A percentile compares a stretch with the other conserved stretches of the same genome.
These are phyloP conservation scores for Xylariaceae sp. DNA, from an alignment of 2,329 filamentous ascomycete genomes.

Conservation along the genomic window DNA sequence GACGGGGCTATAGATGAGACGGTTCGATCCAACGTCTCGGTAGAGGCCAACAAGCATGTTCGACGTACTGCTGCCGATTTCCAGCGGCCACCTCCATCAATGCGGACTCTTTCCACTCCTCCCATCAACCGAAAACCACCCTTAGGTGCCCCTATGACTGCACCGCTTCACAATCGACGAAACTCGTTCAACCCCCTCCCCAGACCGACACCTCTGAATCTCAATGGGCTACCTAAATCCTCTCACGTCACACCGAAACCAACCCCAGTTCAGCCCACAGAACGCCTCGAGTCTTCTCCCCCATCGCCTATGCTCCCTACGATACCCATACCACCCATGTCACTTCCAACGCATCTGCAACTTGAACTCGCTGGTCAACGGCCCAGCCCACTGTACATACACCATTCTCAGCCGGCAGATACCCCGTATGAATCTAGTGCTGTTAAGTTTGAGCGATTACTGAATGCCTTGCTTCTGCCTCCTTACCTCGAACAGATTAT, in stretches of 20 bases:
- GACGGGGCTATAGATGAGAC: conserved; percentile 32
- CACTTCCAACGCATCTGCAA: conserved; percentile 68
- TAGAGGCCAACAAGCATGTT: conserved; percentile 33
- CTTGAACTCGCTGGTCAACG: conserved; percentile 68
- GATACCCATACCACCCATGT: conserved; percentile 71
- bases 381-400: conserved; percentile 70
- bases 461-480: conserved; percentile 86
- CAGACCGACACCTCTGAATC: conserved; percentile 53
- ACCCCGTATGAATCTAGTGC: conserved; percentile 89
- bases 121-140: conserved; percentile 52
- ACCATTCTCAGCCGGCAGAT: conserved; percentile 63
- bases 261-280: conserved; percentile 28
- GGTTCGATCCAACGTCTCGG: conserved; percentile 40
- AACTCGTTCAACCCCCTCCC: conserved; percentile 57
- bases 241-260: conserved; percentile 15
- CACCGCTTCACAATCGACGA: conserved; percentile 49
- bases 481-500: conserved; percentile 83
- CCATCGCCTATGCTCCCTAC: conserved; percentile 59
- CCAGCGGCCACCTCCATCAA: conserved; percentile 45
- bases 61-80: conserved; percentile 39
- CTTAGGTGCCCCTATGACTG: conserved; percentile 40
- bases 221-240: conserved; percentile 42
- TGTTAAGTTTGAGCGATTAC: conserved; percentile 87
- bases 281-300: conserved; percentile 42
- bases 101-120: conserved; percentile 60